These are phyloP conservation scores for Flaveria robusta DNA, from an alignment of 129 eudicot species.

Conservation along the genomic window DNA sequence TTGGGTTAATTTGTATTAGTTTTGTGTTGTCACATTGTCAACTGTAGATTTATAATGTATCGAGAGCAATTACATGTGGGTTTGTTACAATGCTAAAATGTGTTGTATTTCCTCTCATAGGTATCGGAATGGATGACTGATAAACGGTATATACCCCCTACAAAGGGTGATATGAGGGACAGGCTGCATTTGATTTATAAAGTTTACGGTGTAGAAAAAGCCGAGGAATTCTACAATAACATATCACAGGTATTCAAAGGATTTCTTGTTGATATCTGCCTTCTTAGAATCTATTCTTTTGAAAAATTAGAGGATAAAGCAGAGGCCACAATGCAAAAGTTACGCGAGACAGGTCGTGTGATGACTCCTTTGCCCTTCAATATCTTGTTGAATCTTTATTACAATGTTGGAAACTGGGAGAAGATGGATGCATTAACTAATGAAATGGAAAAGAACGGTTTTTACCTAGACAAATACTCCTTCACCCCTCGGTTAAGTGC, in stretches of 20 bases:
- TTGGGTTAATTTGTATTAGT: background rate
- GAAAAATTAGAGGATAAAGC: conserved; percentile 53
- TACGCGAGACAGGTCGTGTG: conserved; percentile 34
- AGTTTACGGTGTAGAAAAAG: conserved; percentile 55
- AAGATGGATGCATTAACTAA: conserved; percentile 45
- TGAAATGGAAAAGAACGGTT: conserved; percentile 53
- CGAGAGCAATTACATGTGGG: background rate
- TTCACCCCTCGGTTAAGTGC: conserved; percentile 37
- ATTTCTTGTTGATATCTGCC: conserved; percentile 40
- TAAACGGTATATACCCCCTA: conserved; percentile 39
- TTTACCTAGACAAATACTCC: conserved; percentile 32
- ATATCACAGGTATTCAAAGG: conserved; percentile 42
- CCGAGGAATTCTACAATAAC: conserved; percentile 47
- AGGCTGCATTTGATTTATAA: conserved; percentile 43
- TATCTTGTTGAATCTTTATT: conserved; percentile 48
- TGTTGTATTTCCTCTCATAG: conserved; percentile 26
- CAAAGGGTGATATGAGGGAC: conserved; percentile 33
- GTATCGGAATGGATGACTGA: conserved; percentile 72
- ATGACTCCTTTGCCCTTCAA: conserved; percentile 36
- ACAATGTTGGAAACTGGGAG: conserved; percentile 29
- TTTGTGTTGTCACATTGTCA: background rate
- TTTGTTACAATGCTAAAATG: background rate
- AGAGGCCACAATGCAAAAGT: conserved; percentile 45
- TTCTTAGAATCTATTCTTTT: conserved; percentile 48
- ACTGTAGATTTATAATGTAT: background rate